Base-by-base conservation (phyloP, 2,329 filamentous ascomycete genomes). In the Lasiodiplodia citricola region DNA sequence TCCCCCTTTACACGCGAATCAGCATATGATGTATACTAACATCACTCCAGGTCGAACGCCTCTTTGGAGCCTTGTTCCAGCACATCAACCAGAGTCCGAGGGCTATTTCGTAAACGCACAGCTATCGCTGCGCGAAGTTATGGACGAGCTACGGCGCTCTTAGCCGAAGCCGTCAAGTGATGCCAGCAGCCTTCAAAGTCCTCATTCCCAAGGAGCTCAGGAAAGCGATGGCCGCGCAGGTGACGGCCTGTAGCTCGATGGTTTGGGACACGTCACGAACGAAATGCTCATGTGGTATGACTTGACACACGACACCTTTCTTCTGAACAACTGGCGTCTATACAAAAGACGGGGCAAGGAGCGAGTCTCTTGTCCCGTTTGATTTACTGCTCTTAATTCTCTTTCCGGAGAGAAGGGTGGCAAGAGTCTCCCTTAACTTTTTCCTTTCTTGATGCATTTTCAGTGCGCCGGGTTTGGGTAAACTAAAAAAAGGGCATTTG, bases 31-130 rank as follows among this genome's bases (percentile, higher is more conserved):
- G 18, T 41, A 21, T 31, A n/a, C 44, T 52, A 38, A 51, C 25
- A 69, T 72, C 65, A 60, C 50, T 69, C 5, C 69, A 84, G 82
- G 82, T 83, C 71, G 80, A 83, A 74, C 79, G 79, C 35, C 75
- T 83, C 68, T 82, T 83, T 72, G 81, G 79, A 67, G 81, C 81
- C 62, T 74, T 84, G 56, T 83, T 84, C 71, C 79, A 80, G 37
- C 80, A 83, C 70, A 80, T 81, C 69, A 81, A 83, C 70, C 78
- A 81, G 69, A 86, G 84, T 76, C 84, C 84, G 66, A 44, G 68
- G 14, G 68, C 63, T 6, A 66, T 69, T 11, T 66, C 68, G n/a
- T 69, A 69, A 47, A 68, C 6, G 14, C 31, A 7, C 37, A 35
- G 38, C 23, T n/a, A 21, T n/a, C 11, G 21, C 38, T 23, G 18